Evolutionary conservation across 2,329 filamentous ascomycete species (phyloP).

Genomic region (Paecilomyces formosus): DNA sequence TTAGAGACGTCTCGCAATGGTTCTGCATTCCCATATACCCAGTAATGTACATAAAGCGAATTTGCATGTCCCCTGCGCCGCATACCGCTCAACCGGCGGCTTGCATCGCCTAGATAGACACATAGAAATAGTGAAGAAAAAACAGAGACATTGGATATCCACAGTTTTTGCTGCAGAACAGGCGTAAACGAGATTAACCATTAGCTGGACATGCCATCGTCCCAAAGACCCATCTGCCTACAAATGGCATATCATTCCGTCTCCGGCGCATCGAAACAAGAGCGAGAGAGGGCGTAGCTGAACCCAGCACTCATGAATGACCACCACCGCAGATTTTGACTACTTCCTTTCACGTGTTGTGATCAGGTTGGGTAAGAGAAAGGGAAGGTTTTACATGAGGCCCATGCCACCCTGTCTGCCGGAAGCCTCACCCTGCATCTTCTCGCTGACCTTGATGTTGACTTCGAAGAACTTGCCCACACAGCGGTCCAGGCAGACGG

Average conservation of each 20-base stretch:
- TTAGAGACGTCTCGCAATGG: background rate
- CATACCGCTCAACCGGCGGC: background rate
- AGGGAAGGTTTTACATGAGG: constrained; percentile 36
- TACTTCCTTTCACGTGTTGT: background rate
- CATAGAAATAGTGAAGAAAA: background rate
- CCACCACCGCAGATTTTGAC: background rate
- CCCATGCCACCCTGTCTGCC: constrained; percentile 51
- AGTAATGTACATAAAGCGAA: constrained; percentile 3
- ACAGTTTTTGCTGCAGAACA: background rate
- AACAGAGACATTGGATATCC: background rate
- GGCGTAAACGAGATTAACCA: background rate
- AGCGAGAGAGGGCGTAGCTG: background rate
- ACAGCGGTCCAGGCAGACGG: constrained; percentile 95
- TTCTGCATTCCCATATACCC: constrained; percentile 1
- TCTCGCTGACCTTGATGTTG: constrained; percentile 94
- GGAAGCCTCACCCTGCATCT: constrained; percentile 83
- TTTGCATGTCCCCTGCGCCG: background rate
- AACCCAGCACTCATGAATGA: background rate
- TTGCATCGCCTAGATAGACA: background rate
- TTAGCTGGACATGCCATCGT: background rate
- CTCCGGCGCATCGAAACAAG: background rate
- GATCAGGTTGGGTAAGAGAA: background rate
- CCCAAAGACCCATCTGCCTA: background rate
- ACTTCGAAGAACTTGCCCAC: constrained; percentile 98
- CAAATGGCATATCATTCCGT: background rate